Evolutionary conservation across 2,329 filamentous ascomycete genomes (phyloP).

Genomic region (Fusarium tanahbumbuense): DNA sequence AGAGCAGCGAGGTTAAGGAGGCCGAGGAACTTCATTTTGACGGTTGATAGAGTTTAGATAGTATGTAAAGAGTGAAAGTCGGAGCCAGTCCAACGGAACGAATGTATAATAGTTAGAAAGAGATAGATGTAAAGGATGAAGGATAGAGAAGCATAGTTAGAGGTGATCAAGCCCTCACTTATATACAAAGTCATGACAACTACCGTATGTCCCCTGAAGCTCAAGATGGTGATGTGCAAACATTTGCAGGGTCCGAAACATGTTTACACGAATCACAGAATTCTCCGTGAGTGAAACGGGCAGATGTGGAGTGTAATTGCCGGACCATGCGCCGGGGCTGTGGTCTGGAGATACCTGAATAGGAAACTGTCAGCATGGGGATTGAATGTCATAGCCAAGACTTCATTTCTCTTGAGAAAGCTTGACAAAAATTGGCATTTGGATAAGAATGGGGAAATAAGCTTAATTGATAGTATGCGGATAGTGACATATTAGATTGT

Average conservation of each 20-base stretch:
- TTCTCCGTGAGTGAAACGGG: constrained; percentile 40
- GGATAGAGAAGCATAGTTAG: not conserved
- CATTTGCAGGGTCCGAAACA: constrained; percentile 13
- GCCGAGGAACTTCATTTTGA: constrained; percentile 51
- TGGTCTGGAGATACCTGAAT: not conserved
- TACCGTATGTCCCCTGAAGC: not conserved
- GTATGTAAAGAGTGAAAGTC: constrained; percentile 32
- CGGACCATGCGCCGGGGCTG: constrained; percentile 4
- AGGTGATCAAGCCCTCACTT: constrained; percentile 5
- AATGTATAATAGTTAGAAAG: constrained; percentile 33
- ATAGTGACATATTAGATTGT: not conserved
- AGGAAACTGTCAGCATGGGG: not conserved
- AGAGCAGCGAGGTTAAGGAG: constrained; percentile 49
- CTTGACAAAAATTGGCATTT: not conserved
- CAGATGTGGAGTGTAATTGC: constrained; percentile 8
- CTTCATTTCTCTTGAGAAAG: not conserved
- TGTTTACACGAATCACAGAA: constrained; percentile 41
- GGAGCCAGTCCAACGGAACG: constrained; percentile 39
- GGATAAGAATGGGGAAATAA: not conserved
- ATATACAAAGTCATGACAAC: constrained; percentile 36
- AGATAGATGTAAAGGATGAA: constrained; percentile 26
- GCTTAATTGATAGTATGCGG: not conserved
- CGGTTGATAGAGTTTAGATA: constrained; percentile 2
- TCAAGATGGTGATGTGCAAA: constrained; percentile 17
- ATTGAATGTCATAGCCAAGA: not conserved